These are phyloP conservation scores for Pythium vanterpoolii DNA, from an alignment of 352 stramenopile genomes.

Conservation along the genomic window DNA sequence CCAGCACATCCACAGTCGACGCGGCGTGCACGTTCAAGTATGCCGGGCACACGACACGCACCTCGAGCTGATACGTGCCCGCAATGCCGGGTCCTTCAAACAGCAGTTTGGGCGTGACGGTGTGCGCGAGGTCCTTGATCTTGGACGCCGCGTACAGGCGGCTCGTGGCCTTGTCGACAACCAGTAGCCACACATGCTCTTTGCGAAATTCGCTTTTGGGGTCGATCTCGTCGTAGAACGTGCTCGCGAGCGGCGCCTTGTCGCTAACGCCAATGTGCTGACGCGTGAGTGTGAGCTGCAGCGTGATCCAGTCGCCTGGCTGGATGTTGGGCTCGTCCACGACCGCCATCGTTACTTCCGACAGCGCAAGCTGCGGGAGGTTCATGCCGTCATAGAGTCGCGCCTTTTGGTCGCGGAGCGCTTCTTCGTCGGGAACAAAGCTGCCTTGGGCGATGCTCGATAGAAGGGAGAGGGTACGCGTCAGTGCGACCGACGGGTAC, in stretches of 20 bases:
- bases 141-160: conserved; percentile 70
- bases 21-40: conserved; percentile 64
- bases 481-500: conserved; percentile 49
- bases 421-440: conserved; percentile 56
- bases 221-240: conserved; percentile 72
- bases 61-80: conserved; percentile 74
- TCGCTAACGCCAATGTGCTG: conserved; percentile 41
- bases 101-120: conserved; percentile 45
- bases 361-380: conserved; percentile 36
- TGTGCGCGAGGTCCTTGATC: conserved; percentile 50
- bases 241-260: conserved; percentile 49
- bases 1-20: conserved; percentile 31
- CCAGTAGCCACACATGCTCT: conserved; percentile 70
- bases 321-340: conserved; percentile 69
- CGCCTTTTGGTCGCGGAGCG: conserved; percentile 54
- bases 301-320: conserved; percentile 75
- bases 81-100: conserved; percentile 61
- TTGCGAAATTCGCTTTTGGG: conserved; percentile 63
- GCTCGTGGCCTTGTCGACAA: conserved; percentile 55
- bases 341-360: conserved; percentile 41
- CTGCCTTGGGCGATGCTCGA: conserved; percentile 69
- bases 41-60: conserved; percentile 59
- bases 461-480: conserved; percentile 59
- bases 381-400: conserved; percentile 29
- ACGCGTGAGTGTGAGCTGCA: conserved; percentile 49